Conservation (phyloP, 768 basidiomycete genomes). For the Suillus plorans region DNA sequence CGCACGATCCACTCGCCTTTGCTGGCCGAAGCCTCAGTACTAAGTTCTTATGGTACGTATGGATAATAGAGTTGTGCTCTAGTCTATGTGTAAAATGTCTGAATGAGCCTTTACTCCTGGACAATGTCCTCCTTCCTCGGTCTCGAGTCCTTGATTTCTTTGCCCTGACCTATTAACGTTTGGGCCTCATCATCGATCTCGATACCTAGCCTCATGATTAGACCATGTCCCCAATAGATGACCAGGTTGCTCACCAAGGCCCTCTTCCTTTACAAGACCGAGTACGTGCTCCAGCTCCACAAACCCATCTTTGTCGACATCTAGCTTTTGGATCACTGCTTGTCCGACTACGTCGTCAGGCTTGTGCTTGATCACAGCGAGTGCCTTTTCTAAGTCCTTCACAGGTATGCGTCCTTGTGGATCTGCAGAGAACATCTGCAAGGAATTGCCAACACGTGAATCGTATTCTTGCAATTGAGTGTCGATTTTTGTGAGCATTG, state of each 20-base stretch:
- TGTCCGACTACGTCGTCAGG: constrained; percentile 89
- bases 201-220: constrained; percentile 50
- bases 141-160: constrained; percentile 72
- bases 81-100: constrained; percentile 11
- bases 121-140: constrained; percentile 98
- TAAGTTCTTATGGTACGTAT: background rate
- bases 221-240: constrained; percentile 2
- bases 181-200: constrained; percentile 84
- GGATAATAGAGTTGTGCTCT: constrained; percentile 11
- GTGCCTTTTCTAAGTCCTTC: constrained; percentile 84
- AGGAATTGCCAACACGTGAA: constrained; percentile 75
- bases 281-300: constrained; percentile 95
- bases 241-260: constrained; percentile 54
- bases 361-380: constrained; percentile 90
- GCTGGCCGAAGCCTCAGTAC: background rate
- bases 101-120: constrained; percentile 49
- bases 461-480: constrained; percentile 91
- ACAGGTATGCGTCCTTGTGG: constrained; percentile 88
- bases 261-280: constrained; percentile 84
- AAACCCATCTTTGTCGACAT: constrained; percentile 94
- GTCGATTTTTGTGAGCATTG: constrained; percentile 96
- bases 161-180: constrained; percentile 79
- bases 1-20: background rate
- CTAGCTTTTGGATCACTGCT: constrained; percentile 87
- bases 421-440: constrained; percentile 85